Percentiles rank a stretch among this genome's conserved stretches.
Conservation (phyloP, 495 filamentous ascomycete genomes). For the Aspergillus nidulans region DNA sequence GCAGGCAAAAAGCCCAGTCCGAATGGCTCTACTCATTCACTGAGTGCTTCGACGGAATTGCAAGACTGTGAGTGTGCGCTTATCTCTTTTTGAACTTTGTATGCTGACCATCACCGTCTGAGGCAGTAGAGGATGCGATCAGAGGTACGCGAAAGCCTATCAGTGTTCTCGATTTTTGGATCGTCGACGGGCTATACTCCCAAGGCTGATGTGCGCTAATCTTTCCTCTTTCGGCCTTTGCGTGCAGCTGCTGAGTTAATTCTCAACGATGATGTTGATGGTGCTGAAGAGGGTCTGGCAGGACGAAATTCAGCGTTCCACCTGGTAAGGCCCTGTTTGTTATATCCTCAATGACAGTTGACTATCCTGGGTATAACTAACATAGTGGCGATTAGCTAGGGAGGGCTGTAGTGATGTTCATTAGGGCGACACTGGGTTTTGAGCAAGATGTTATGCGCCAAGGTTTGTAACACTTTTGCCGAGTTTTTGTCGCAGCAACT, state of each 20-base stretch:
- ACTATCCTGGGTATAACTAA: slow-evolving; percentile 8
- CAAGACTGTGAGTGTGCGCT: slow-evolving; percentile 47
- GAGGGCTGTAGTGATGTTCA: slow-evolving; percentile 74
- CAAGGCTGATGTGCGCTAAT: slow-evolving; percentile 3
- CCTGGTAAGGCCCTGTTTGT: slow-evolving; percentile 43
- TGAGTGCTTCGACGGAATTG: slow-evolving; percentile 56
- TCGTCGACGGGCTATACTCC: neutral
- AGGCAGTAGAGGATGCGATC: slow-evolving; percentile 61
- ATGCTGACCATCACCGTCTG: slow-evolving; percentile 19
- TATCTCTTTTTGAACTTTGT: neutral
- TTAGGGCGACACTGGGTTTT: slow-evolving; percentile 83
- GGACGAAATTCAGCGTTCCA: slow-evolving; percentile 85
- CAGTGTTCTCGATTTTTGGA: neutral
- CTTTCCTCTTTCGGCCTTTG: slow-evolving; percentile 2
- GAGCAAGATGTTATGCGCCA: slow-evolving; percentile 93
- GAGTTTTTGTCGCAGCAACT: neutral
- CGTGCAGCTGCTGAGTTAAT: slow-evolving; percentile 56
- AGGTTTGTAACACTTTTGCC: slow-evolving; percentile 39
- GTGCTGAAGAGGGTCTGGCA: slow-evolving; percentile 69
- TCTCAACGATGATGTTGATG: slow-evolving; percentile 91
- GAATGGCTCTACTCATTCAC: slow-evolving; percentile 50
- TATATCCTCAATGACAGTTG: slow-evolving; percentile 1
- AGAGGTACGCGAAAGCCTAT: slow-evolving; percentile 37
- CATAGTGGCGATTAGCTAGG: slow-evolving; percentile 53
- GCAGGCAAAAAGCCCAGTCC: slow-evolving; percentile 47